Evolutionary conservation across 1,284 basidiomycete genomes (phyloP), one percentile per base, ranked within the genome.

Genomic region (Ceratobasidium sp.): DNA sequence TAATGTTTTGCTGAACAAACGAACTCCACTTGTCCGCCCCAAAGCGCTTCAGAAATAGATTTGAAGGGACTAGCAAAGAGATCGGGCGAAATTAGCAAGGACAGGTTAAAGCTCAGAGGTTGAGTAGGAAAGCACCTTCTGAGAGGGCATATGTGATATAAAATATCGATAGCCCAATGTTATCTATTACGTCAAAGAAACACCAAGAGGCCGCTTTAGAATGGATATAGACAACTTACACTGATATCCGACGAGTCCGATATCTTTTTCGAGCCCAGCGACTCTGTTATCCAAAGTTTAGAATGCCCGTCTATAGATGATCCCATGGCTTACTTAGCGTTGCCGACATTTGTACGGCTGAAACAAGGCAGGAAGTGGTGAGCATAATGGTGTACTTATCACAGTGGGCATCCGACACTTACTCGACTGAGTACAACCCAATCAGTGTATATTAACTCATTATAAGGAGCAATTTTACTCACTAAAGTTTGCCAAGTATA

Each of bases 401-500:
- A 28, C 23, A 9, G 28, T 18, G 20, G 44, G 15, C 20, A 26
- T 10, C 20, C n/a, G 28, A 12, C n/a, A 64, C 72, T 64, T 55
- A 75, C 72, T 75, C 72, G 61, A 75, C 72, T 75, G 46, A 60
- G 55, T 7, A 23, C 23, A n/a, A n/a, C 18, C 13, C 20, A 15
- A 28, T 68, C 66, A 68, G 75, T 23, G 18, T 18, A 40, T 3
- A 3, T 18, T 12, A 33, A 15, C 23, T 20, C 10, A 33, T 40
- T 18, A 28, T 33, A 20, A 6, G 46, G 55, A 26, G 53, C 26
- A 49, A 26, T 58, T 55, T 68, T 53, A 80, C 80, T 80, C 79
- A 64, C 80, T 81, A 51, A 81, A 81, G 63, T 81, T 81, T 44
- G 79, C 78, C n/a, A 81, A 60, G 58, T 81, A 81, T 26, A 81